Conservation (phyloP, 2,329 filamentous ascomycete species). For the Beauveria bassiana region DNA sequence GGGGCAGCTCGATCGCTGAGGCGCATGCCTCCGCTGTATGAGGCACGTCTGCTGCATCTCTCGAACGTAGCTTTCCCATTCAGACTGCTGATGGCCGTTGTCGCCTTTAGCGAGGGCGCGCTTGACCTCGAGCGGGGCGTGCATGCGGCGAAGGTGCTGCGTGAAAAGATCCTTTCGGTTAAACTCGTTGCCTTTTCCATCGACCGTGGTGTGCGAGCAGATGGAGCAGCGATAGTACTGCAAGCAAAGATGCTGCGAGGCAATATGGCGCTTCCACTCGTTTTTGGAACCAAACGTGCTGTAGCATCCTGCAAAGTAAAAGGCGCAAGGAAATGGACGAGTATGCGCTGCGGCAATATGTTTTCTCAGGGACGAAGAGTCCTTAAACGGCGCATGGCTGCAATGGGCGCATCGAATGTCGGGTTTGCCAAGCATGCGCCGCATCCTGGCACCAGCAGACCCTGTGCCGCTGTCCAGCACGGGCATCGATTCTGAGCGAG, state of each 20-base stretch:
- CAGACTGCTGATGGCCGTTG: slow-evolving; percentile 48
- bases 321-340: slow-evolving; percentile 75
- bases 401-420: slow-evolving; percentile 55
- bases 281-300: slow-evolving; percentile 90
- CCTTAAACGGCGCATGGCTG: slow-evolving; percentile 58
- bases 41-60: slow-evolving; percentile 70
- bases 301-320: slow-evolving; percentile 73
- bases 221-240: slow-evolving; percentile 58
- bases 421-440: slow-evolving; percentile 47
- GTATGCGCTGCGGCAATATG: slow-evolving; percentile 63
- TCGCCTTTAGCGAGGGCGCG: slow-evolving; percentile 47
- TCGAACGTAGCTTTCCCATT: slow-evolving; percentile 60
- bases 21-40: slow-evolving; percentile 59
- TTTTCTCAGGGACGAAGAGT: slow-evolving; percentile 57
- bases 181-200: slow-evolving; percentile 62
- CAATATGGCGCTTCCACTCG: slow-evolving; percentile 94
- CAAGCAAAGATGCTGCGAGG: slow-evolving; percentile 75
- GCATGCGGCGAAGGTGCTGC: slow-evolving; percentile 91
- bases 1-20: slow-evolving; percentile 62
- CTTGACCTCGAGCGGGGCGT: slow-evolving; percentile 61
- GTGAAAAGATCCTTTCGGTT: slow-evolving; percentile 95
- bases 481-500: slow-evolving; percentile 13
- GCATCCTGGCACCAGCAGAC: slow-evolving; percentile 33
- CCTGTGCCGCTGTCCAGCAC: slow-evolving; percentile 21
- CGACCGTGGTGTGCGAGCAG: slow-evolving; percentile 45